These are phyloP conservation scores for Syzygium malaccense DNA, from an alignment of 441 rosid species.

Conservation along the genomic window DNA sequence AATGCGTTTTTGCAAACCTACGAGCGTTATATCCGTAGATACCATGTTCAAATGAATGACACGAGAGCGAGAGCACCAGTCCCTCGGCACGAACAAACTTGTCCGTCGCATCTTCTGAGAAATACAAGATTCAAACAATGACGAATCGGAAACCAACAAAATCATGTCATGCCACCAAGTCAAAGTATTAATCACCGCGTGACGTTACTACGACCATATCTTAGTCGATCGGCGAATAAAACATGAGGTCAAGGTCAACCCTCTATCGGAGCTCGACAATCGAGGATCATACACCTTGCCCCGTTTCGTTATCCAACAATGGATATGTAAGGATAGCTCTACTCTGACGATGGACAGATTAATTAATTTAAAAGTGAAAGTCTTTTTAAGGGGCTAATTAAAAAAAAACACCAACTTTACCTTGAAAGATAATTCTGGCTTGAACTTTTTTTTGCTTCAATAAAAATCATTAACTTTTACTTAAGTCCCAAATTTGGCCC, in stretches of 20 bases:
- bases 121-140: not conserved
- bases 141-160: not conserved
- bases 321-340: not conserved
- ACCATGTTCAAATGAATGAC: not conserved
- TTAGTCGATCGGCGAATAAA: not conserved
- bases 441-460: too few species aligned
- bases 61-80: not conserved
- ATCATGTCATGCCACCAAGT: not conserved
- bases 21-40: not conserved
- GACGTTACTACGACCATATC: not conserved
- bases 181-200: not conserved
- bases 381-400: too few species aligned
- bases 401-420: too few species aligned
- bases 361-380: too few species aligned
- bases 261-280: not conserved
- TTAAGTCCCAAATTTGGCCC: too few species aligned
- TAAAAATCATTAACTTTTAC: too few species aligned
- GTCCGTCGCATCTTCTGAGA: not conserved
- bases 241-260: not conserved
- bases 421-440: too few species aligned
- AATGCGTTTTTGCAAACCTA: not conserved
- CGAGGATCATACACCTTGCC: not conserved
- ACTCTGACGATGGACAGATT: too few species aligned
- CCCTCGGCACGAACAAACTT: not conserved
- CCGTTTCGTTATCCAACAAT: not conserved